phyloP scores from a whole-genome alignment of 371 early-diverging fungal genomes.

The Mortierella sp. region DNA sequence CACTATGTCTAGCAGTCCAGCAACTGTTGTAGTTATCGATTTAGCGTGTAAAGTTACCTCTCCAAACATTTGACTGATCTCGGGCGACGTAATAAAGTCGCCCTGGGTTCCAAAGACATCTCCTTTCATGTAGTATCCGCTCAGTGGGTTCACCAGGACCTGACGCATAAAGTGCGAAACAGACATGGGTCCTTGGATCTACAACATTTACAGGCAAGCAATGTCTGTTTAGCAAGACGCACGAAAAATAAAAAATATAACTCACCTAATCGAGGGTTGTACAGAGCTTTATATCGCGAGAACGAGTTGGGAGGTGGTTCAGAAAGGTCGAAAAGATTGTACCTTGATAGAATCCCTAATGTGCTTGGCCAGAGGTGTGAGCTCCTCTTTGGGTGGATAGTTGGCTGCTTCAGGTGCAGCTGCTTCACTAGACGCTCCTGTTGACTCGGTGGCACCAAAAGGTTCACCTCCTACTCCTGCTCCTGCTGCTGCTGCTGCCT shows the following conservation, averaged over 20 bases:
- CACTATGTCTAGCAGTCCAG: too few relatives aligned
- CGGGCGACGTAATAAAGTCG: constrained; percentile 97
- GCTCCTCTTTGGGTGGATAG: constrained; percentile 62
- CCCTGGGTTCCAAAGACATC: constrained; percentile 96
- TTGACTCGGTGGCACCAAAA: neutral
- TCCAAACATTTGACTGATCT: constrained; percentile 98
- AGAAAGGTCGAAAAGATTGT: neutral
- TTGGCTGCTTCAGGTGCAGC: neutral
- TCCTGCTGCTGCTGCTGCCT: neutral
- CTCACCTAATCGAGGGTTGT: too few relatives aligned
- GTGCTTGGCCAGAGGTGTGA: constrained; percentile 72
- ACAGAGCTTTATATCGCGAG: too few relatives aligned
- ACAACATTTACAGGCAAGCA: constrained; percentile 14
- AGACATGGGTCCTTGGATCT: constrained; percentile 89
- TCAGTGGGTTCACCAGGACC: constrained; percentile 87
- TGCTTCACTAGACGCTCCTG: neutral
- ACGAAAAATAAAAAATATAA: neutral
- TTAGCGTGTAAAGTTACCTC: constrained; percentile 68
- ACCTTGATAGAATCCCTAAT: constrained; percentile 75
- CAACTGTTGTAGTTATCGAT: neutral
- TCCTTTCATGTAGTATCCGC: constrained; percentile 93
- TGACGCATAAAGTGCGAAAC: constrained; percentile 91
- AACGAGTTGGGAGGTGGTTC: neutral
- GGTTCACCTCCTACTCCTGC: neutral
- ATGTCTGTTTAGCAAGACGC: neutral